These are phyloP conservation scores for Collybiopsis luxurians DNA, from an alignment of 768 basidiomycete genomes.

Conservation along the genomic window DNA sequence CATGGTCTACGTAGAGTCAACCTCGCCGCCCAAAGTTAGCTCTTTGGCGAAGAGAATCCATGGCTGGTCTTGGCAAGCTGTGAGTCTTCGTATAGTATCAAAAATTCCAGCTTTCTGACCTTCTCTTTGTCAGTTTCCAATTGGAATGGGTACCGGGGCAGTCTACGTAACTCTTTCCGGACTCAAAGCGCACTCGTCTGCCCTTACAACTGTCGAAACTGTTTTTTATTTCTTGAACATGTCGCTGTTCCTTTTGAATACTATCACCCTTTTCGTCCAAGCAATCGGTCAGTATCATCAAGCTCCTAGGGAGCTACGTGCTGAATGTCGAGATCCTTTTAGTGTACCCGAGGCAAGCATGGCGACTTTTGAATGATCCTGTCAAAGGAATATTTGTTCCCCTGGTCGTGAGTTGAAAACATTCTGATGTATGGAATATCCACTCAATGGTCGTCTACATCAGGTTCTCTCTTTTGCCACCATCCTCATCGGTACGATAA, in stretches of 20 bases:
- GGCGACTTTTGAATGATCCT: constrained; percentile 39
- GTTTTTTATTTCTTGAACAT: constrained; percentile 47
- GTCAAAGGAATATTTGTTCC: constrained; percentile 38
- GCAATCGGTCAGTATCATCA: constrained; percentile 31
- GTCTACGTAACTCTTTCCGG: constrained; percentile 47
- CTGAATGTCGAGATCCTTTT: background rate
- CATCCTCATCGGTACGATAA: constrained; percentile 46
- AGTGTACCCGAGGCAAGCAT: constrained; percentile 45
- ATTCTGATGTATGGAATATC: too few species aligned
- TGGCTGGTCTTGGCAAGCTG: constrained; percentile 51
- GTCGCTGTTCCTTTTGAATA: constrained; percentile 40
- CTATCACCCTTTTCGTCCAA: constrained; percentile 38
- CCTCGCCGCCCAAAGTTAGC: constrained; percentile 21
- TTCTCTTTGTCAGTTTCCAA: constrained; percentile 35
- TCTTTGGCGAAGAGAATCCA: constrained; percentile 41
- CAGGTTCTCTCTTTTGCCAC: constrained; percentile 50
- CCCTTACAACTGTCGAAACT: constrained; percentile 36
- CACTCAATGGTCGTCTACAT: background rate
- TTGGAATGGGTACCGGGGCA: constrained; percentile 49
- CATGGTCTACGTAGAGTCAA: too few species aligned
- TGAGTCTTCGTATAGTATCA: constrained; percentile 19
- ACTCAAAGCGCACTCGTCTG: constrained; percentile 28
- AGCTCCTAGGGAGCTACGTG: background rate
- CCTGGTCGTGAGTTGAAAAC: constrained; percentile 18
- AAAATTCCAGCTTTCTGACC: background rate